These are phyloP conservation scores for Cladophialophora carrionii DNA, from an alignment of 2,329 filamentous ascomycete genomes.

Conservation along the genomic window DNA sequence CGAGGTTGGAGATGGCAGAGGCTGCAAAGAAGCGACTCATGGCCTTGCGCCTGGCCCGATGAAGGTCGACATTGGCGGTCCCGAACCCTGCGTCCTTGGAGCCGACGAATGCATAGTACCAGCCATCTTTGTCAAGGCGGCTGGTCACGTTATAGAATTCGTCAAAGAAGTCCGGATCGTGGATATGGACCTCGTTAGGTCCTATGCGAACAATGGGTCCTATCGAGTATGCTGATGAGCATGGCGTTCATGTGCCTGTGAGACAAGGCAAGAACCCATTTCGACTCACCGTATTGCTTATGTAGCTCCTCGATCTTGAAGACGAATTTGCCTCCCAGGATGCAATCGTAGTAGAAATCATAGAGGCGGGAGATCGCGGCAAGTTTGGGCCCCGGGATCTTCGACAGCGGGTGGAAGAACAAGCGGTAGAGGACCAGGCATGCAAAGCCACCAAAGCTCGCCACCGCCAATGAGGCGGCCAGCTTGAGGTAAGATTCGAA, in stretches of 20 bases:
- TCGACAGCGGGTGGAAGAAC: slow-evolving; percentile 34
- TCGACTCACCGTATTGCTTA: slow-evolving; percentile 43
- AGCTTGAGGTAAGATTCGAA: slow-evolving; percentile 16
- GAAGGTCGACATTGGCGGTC: slow-evolving; percentile 41
- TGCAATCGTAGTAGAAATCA: slow-evolving; percentile 48
- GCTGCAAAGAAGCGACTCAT: slow-evolving; percentile 46
- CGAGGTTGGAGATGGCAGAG: slow-evolving; percentile 31
- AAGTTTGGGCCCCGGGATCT: slow-evolving; percentile 34
- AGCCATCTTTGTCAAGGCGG: slow-evolving; percentile 35
- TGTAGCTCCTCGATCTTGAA: slow-evolving; percentile 46
- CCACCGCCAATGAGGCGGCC: slow-evolving; percentile 14
- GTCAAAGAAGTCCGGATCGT: slow-evolving; percentile 38
- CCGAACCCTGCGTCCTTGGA: slow-evolving; percentile 43
- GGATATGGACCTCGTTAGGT: slow-evolving; percentile 36
- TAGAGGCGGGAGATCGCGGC: slow-evolving; percentile 34
- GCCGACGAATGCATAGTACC: slow-evolving; percentile 36
- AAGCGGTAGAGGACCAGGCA: slow-evolving; percentile 36
- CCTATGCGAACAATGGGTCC: slow-evolving; percentile 37
- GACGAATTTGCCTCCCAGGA: slow-evolving; percentile 42
- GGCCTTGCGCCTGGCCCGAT: slow-evolving; percentile 42
- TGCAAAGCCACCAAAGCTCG: slow-evolving; percentile 32
- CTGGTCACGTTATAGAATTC: slow-evolving; percentile 35
- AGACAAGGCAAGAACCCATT: slow-evolving; percentile 18
- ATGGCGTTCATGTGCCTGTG: background rate
- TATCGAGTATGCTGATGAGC: slow-evolving; percentile 40